phyloP scores from a whole-genome alignment of 2,329 filamentous ascomycete genomes.

The Nemania sp. region DNA sequence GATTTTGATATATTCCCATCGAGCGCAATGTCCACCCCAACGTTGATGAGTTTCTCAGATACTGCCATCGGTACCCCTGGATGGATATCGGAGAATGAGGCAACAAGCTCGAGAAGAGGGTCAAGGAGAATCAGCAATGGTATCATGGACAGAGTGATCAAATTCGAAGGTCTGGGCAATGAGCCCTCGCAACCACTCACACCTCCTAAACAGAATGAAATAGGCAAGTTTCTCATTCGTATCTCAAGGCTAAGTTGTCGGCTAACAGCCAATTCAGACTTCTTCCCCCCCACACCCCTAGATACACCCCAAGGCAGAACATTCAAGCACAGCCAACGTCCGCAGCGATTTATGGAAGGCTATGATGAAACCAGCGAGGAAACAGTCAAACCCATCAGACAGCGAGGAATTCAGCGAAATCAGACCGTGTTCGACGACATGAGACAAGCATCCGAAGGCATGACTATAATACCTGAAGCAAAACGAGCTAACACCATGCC shows the following conservation, averaged over 20 bases:
- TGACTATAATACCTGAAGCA: conserved; percentile 56
- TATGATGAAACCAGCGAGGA: conserved; percentile 70
- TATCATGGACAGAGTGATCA: conserved; percentile 62
- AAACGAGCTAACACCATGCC: conserved; percentile 56
- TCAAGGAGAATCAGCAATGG: conserved; percentile 61
- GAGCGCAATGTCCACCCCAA: conserved; percentile 53
- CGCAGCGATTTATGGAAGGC: conserved; percentile 59
- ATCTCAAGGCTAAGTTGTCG: background rate
- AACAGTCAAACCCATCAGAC: conserved; percentile 61
- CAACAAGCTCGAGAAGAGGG: conserved; percentile 45
- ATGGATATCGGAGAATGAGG: conserved; percentile 57
- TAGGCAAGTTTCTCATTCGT: conserved; percentile 51
- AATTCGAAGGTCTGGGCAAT: conserved; percentile 58
- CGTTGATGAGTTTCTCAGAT: conserved; percentile 55
- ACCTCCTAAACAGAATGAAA: conserved; percentile 62
- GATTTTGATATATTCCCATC: conserved; percentile 56
- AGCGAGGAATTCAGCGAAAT: conserved; percentile 47
- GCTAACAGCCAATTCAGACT: conserved; percentile 49
- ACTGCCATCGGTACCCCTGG: conserved; percentile 47
- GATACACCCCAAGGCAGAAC: conserved; percentile 61
- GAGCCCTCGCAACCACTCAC: conserved; percentile 60
- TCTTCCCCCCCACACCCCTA: conserved; percentile 68
- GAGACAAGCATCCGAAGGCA: conserved; percentile 58
- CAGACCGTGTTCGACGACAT: conserved; percentile 62
- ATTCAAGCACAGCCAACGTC: conserved; percentile 47